Percentiles rank a stretch among this genome's conserved stretches.
Conservation (phyloP, 176 grass and related monocot species). For the Pharus latifolius region DNA sequence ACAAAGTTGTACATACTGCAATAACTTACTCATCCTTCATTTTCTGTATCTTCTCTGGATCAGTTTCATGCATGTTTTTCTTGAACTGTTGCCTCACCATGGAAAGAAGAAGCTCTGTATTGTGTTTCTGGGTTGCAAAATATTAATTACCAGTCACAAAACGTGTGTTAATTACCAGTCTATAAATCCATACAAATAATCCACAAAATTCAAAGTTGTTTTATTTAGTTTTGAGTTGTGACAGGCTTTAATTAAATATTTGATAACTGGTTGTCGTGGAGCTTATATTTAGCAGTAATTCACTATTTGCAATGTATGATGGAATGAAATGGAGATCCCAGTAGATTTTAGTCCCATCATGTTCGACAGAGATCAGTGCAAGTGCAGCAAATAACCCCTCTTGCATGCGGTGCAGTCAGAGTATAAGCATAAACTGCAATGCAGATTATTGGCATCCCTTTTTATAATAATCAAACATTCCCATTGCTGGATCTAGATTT, state of each 20-base stretch:
- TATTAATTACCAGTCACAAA: slow-evolving; percentile 6
- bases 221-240: not conserved
- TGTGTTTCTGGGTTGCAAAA: slow-evolving; percentile 74
- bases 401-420: not conserved
- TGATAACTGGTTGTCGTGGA: not conserved
- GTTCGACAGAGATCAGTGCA: not conserved
- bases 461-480: too few species aligned
- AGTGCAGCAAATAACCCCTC: not conserved
- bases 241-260: not conserved
- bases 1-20: not conserved
- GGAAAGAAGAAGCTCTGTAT: slow-evolving; percentile 63
- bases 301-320: not conserved
- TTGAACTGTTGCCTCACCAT: slow-evolving; percentile 97
- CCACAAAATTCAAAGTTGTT: not conserved
- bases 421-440: too few species aligned
- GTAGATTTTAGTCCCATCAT: not conserved
- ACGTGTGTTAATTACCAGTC: not conserved
- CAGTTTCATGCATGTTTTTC: slow-evolving; percentile 93
- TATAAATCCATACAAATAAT: not conserved
- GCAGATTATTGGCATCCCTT: too few species aligned
- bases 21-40: slow-evolving; percentile 87
- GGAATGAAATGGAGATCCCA: too few species aligned
- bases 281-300: not conserved
- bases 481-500: too few species aligned
- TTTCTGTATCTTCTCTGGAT: slow-evolving; percentile 92